phyloP scores from a whole-genome alignment of 352 stramenopile species.

The Phytophthora meadii region DNA sequence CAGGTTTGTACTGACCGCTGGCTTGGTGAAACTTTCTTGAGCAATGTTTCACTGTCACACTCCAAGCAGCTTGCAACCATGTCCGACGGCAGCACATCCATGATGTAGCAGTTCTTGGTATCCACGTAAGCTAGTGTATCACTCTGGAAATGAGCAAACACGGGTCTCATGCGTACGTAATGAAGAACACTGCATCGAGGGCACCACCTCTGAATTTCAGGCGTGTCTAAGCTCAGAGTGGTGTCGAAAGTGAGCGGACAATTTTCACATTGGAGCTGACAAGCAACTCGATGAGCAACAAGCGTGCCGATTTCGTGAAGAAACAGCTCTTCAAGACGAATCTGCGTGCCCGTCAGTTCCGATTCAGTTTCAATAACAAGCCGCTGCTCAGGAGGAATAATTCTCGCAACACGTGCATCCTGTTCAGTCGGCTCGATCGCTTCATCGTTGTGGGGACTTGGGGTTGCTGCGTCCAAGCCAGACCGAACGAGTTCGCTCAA shows the following conservation, averaged over 20 bases:
- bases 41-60: slow-evolving; percentile 61
- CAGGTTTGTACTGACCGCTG: slow-evolving; percentile 64
- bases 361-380: slow-evolving; percentile 62
- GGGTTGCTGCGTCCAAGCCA: slow-evolving; percentile 5
- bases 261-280: slow-evolving; percentile 68
- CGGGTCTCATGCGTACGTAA: slow-evolving; percentile 51
- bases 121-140: slow-evolving; percentile 69
- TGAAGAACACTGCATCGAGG: slow-evolving; percentile 72
- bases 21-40: slow-evolving; percentile 48
- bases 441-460: not conserved
- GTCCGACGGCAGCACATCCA: slow-evolving; percentile 69
- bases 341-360: slow-evolving; percentile 45
- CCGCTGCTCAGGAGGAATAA: slow-evolving; percentile 50
- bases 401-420: slow-evolving; percentile 33
- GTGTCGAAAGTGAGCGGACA: slow-evolving; percentile 72
- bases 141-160: slow-evolving; percentile 71
- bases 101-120: slow-evolving; percentile 65
- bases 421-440: slow-evolving; percentile 9
- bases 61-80: slow-evolving; percentile 65
- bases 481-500: slow-evolving; percentile 54
- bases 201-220: slow-evolving; percentile 69
- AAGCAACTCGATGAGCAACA: slow-evolving; percentile 57
- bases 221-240: slow-evolving; percentile 46
- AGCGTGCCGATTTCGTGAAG: slow-evolving; percentile 74
- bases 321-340: slow-evolving; percentile 72